phyloP scores from a whole-genome alignment of 164 flowering plant species.

The Euptelea pleiosperma region DNA sequence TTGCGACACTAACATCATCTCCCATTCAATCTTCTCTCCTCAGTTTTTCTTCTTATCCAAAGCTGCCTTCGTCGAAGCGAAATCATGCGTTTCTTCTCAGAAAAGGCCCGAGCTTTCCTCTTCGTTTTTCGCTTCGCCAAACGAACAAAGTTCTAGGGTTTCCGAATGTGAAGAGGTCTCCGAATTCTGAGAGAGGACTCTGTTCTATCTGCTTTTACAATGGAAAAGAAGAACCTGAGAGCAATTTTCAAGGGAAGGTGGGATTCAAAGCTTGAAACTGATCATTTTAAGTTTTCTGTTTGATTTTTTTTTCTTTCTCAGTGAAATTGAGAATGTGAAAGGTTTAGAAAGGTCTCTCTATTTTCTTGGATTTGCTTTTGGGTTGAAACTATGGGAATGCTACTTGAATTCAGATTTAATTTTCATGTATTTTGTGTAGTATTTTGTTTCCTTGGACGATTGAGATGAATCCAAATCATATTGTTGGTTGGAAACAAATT shows the following conservation, averaged over 20 bases:
- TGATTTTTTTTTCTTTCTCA: neutral
- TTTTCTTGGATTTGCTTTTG: too few species aligned
- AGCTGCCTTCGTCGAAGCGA: slow-evolving; percentile 10
- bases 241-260: slow-evolving; percentile 25
- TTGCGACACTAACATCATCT: slow-evolving; percentile 15
- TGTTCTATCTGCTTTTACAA: slow-evolving; percentile 26
- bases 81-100: slow-evolving; percentile 10
- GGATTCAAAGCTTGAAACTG: neutral
- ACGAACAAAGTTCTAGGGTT: slow-evolving; percentile 10
- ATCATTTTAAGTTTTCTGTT: neutral
- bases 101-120: neutral
- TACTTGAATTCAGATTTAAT: too few species aligned
- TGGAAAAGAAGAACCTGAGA: slow-evolving; percentile 26
- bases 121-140: slow-evolving; percentile 2
- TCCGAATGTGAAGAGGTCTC: neutral
- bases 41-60: slow-evolving; percentile 17
- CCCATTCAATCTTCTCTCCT: slow-evolving; percentile 22
- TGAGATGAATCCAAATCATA: too few species aligned
- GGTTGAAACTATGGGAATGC: too few species aligned
- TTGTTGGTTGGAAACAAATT: too few species aligned
- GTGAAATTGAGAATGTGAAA: too few species aligned
- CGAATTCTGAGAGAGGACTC: slow-evolving; percentile 12
- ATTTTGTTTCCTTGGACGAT: too few species aligned
- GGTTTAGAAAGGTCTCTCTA: too few species aligned
- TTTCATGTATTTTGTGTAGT: too few species aligned